Conservation (phyloP, 164 flowering plant species). For the Vitis riparia region DNA sequence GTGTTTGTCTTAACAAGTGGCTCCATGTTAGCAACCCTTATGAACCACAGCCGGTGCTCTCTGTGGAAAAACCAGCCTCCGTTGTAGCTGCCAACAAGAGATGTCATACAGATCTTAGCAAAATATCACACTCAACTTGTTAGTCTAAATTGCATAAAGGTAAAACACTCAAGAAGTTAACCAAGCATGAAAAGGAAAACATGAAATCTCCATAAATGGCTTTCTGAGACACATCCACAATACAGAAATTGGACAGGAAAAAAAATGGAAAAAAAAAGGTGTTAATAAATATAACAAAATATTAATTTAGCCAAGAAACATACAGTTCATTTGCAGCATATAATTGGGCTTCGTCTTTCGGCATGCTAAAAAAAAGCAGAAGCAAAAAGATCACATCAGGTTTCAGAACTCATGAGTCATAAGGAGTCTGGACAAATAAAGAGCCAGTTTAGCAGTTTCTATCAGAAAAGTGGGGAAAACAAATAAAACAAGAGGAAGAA, state of each 20-base stretch:
- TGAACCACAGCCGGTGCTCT: constrained; percentile 59
- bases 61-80: constrained; percentile 75
- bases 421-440: background rate
- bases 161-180: background rate
- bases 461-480: too few species aligned
- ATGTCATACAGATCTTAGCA: background rate
- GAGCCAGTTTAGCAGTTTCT: too few species aligned
- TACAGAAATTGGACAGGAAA: background rate
- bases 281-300: too few species aligned
- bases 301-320: constrained; percentile 12
- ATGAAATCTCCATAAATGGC: background rate
- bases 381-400: background rate
- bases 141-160: background rate
- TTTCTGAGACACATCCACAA: background rate
- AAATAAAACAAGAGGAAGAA: constrained; percentile 1
- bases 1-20: constrained; percentile 54
- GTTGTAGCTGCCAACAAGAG: constrained; percentile 40
- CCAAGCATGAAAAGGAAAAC: background rate
- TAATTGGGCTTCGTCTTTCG: constrained; percentile 94
- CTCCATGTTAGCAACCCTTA: constrained; percentile 47
- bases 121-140: background rate
- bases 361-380: constrained; percentile 69
- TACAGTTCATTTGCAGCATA: constrained; percentile 95
- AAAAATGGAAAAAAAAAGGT: background rate
- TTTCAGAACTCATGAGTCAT: background rate